Percentiles rank a stretch among this genome's conserved stretches.
Conservation (phyloP, 2,329 filamentous ascomycete genomes). For the Harringtonia aguacate region DNA sequence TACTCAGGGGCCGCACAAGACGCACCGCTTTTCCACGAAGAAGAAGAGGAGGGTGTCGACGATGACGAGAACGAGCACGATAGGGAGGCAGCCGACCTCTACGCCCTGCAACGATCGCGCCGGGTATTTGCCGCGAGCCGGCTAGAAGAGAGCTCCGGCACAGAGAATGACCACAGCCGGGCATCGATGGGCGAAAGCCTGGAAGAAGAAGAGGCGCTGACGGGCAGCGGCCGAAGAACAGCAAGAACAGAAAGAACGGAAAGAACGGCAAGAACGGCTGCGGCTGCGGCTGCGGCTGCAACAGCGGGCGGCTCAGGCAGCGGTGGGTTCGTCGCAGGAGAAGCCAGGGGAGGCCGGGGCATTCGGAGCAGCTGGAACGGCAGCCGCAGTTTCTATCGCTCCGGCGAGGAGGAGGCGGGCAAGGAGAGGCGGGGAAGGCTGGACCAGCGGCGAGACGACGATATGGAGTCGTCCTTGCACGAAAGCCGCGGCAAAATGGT, state of each 20-base stretch:
- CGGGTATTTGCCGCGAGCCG: conserved; percentile 78
- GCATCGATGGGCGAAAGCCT: conserved; percentile 41
- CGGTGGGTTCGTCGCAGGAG: background rate
- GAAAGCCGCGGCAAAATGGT: conserved; percentile 60
- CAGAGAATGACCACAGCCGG: conserved; percentile 59
- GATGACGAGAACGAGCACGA: conserved; percentile 89
- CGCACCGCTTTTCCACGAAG: conserved; percentile 75
- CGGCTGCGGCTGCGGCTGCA: background rate
- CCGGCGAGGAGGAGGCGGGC: background rate
- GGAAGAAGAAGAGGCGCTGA: conserved; percentile 21
- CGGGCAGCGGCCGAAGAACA: conserved; percentile 20
- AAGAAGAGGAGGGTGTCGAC: conserved; percentile 78
- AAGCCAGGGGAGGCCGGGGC: conserved; percentile 18
- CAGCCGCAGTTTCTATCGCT: conserved; percentile 29
- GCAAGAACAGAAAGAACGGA: conserved; percentile 9
- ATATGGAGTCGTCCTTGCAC: conserved; percentile 7
- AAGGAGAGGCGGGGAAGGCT: conserved; percentile 17
- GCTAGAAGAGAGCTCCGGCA: conserved; percentile 75
- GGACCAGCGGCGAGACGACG: conserved; percentile 19
- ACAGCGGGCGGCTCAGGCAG: background rate
- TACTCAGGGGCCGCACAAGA: conserved; percentile 59
- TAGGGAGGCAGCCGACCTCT: conserved; percentile 86
- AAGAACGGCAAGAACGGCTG: background rate
- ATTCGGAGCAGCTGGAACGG: conserved; percentile 58
- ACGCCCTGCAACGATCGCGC: conserved; percentile 80